Base-by-base conservation (phyloP, 2,329 filamentous ascomycete species). In the Lanzia echinophila region DNA sequence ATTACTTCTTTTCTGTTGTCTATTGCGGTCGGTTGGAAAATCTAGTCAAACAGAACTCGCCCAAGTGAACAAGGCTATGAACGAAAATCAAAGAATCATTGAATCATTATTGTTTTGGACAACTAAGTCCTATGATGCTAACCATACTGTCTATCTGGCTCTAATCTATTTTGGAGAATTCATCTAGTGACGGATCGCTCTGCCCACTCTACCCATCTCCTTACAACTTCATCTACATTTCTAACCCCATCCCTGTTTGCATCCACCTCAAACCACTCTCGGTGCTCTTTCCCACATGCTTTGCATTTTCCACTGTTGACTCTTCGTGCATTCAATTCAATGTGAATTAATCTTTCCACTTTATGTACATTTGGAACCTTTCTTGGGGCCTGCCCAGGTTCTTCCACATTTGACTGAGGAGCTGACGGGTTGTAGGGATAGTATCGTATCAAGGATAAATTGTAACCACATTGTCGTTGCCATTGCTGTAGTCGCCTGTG, bases 191-290 rank as follows among this genome's bases (percentile, higher is more conserved):
- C 41, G 12, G 41, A 44, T 31, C 41, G 41, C 15, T 65, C 63
- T 5, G 55, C 62, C 90, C 91, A 97, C 11, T 81, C 80, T 8
- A 91, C 84, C 94, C 94, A 99, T 60, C 90, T 74, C 65, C 84
- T 81, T 39, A 96, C 84, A 56, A 90, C 82, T 60, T 87, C 83
- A 70, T 88, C 84, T 10, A 88, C 80, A 24, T 66, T 77, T 56
- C 77, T 81, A 3, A 97, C 77, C 0, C 85, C 88, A 28, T 84
- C 78, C 59, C 84, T 79, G 20, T 75, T 84, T 0, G 88, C 88
- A 58, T 88, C 83, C 1, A 96, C 84, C 71, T 95, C 88, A 68
- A 99, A 99, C 92, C 92, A 99, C 72, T 99, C 94, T 50, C 86
- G 77, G 70, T 99, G 94, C 63, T 90, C 85, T 65, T 84, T 84